Percentiles rank a stretch among this genome's conserved stretches.
phyloP scores from a whole-genome alignment of 2,329 filamentous ascomycete genomes.

The Pochonia chlamydosporia region DNA sequence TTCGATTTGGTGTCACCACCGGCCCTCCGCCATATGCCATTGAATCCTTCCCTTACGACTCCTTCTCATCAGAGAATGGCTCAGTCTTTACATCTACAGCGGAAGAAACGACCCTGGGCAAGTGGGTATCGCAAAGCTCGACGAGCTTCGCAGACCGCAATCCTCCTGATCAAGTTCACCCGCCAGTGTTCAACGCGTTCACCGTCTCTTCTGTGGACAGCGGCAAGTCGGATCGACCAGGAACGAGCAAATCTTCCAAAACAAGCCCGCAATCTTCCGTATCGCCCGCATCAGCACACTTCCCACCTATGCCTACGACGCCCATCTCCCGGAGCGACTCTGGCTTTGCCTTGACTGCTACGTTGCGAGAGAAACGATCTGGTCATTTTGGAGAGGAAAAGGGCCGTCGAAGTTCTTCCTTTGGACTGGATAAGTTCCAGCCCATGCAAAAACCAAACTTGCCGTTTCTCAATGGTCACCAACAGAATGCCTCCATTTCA shows the following conservation, averaged over 20 bases:
- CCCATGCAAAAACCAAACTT: conserved; percentile 64
- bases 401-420: conserved; percentile 88
- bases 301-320: conserved; percentile 69
- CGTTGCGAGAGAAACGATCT: conserved; percentile 87
- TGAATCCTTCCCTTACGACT: conserved; percentile 86
- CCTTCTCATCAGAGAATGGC: conserved; percentile 81
- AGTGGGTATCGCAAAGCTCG: conserved; percentile 85
- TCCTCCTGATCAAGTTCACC: conserved; percentile 41
- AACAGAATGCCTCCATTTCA: conserved; percentile 53
- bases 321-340: conserved; percentile 88
- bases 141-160: conserved; percentile 73
- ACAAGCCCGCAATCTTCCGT: conserved; percentile 59
- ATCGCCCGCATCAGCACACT: conserved; percentile 73
- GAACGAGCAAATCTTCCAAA: conserved; percentile 61
- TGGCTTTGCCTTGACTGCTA: conserved; percentile 79
- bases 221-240: conserved; percentile 66
- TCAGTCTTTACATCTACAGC: conserved; percentile 71
- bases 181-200: conserved; percentile 88
- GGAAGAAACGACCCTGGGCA: conserved; percentile 66
- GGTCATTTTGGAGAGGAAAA: conserved; percentile 77
- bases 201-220: conserved; percentile 66
- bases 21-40: conserved; percentile 90
- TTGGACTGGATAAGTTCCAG: conserved; percentile 68
- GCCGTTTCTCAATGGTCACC: conserved; percentile 66
- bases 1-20: conserved; percentile 77